Conservation (phyloP, 768 basidiomycete genomes). For the Mycena haematopus region DNA sequence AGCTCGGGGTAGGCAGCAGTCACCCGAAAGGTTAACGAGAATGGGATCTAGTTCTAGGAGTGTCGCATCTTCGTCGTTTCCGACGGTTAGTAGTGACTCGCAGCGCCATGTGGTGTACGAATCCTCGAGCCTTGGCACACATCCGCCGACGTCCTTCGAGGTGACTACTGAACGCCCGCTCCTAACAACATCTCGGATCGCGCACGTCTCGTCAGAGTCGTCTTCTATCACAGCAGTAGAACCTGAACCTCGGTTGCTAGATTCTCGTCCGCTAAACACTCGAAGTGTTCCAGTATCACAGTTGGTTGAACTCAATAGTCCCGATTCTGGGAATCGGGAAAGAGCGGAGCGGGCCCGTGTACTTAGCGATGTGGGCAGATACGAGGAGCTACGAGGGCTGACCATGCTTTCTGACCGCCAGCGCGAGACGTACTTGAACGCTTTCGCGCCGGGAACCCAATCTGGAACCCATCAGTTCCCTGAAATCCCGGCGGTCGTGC, state of each 20-base stretch:
- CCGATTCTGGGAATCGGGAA: background rate
- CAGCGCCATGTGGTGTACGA: constrained; percentile 20
- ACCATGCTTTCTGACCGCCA: constrained; percentile 21
- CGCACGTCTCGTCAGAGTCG: constrained; percentile 18
- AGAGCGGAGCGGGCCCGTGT: constrained; percentile 9
- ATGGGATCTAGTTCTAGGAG: constrained; percentile 8
- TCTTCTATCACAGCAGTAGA: constrained; percentile 27
- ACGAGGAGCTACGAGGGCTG: constrained; percentile 28
- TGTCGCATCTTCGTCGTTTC: constrained; percentile 16
- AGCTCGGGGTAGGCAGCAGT: constrained; percentile 8
- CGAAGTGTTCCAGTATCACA: constrained; percentile 24
- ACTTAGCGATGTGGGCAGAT: constrained; percentile 14
- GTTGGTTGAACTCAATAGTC: constrained; percentile 24
- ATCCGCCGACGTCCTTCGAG: background rate
- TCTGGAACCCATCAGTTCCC: background rate
- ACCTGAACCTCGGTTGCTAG: constrained; percentile 4
- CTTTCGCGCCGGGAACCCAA: constrained; percentile 21
- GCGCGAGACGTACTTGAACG: constrained; percentile 21
- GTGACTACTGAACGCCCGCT: background rate
- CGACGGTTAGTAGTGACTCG: background rate
- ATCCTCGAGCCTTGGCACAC: constrained; percentile 24
- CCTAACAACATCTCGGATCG: background rate
- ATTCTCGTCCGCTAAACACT: constrained; percentile 8
- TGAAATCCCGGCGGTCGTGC: constrained; percentile 27
- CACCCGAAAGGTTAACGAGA: constrained; percentile 11